Evolutionary conservation across 176 grass and related monocot species (phyloP), one percentile per base, ranked within the genome.

Genomic region (Avena insularis): DNA sequence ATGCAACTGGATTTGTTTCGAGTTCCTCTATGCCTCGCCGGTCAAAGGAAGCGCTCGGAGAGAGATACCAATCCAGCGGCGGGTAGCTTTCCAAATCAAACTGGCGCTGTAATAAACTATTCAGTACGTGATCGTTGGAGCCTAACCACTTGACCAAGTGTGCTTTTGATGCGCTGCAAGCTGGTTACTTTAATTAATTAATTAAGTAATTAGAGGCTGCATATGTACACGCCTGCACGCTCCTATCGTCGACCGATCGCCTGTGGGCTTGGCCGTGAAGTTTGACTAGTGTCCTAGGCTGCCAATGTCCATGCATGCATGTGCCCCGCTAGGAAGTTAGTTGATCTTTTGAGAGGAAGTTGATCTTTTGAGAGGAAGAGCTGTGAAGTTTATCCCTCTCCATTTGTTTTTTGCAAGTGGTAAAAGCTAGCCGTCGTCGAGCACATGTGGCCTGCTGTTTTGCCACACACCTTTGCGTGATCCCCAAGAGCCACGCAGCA

Each of bases 91-190:
- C 74, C 29, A 71, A 84, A 65, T 83, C 74, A 53, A 71, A 79
- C 75, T 43, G 11, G 0, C 40, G 10, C 10, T 21, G 69, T 36
- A 43, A 16, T 66, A 75, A 84, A 84, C 56, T 50, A 63, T 2
- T 5, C 25, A 25, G 25, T 46, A 46, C 63, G 61, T 19, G 88
- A 82, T 63, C 8, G 36, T 8, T 46, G 79, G 53, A 60, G 84
- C 73, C 72, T 78, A 72, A 83, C 73, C 79, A 87, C 66, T 91
- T 87, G 89, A 27, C 66, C 74, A 66, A 78, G 89, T 25, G 83
- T 71, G 66, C 85, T 80, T 91, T 91, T 84, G 85, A 91, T 87
- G 80, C 36, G 75, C 75, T 25, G 71, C 71, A 64, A 35, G 48
- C 56, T 40, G 47, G 64, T 78, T 85, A 25, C 33, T 83, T 72